Evolutionary conservation across 2,329 filamentous ascomycete species (phyloP), one percentile per base, ranked within the genome.

Genomic region (Zelopaecilomyces penicillatus): DNA sequence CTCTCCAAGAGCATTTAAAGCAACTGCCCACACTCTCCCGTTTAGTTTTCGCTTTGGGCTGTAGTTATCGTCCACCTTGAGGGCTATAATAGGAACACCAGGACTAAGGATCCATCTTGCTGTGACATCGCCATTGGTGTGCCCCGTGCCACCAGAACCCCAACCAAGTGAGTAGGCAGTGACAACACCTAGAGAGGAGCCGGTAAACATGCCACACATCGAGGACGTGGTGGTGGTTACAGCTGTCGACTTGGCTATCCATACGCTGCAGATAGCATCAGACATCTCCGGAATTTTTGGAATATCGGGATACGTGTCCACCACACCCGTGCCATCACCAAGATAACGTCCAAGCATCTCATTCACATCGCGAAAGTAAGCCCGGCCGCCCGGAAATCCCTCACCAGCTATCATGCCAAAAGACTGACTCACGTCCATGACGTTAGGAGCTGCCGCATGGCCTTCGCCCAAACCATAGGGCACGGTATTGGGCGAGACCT

Each of bases 1-100:
- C 62, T 98, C 93, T 1, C 93, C 93, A 6, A 98, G 71, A 0
- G 93, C 91, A 60, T 98, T 98, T 42, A 98, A 66, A n/a, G 81
- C 87, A 36, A 91, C 83, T n/a, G 87, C 88, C 88, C 89, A 97
- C 9, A 93, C 77, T 29, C 90, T 82, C 9, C 79, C 77, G 41
- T 82, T 71, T 4, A 76, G 69, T 58, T 83, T 82, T 30, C 90
- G 82, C 54, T 81, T 83, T 28, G 74, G 63, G 40, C 76, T 90
- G 63, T 89, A 93, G 42, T 80, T 80, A 29, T 95, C 89, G 56
- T 98, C 93, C 5, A 95, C 78, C 37, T 79, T 79, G 48, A 98
- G 80, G 1, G 81, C 78, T 43, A 96, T 76, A 49, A 98, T 93
- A 0, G 93, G 93, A 3, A 97, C 89, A 35, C 93, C 93, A 3